A percentile compares a stretch with the other conserved stretches of the same genome.
These are phyloP conservation scores for Coniochaeta hoffmannii DNA, from an alignment of 2,329 filamentous ascomycete genomes.

Conservation along the genomic window DNA sequence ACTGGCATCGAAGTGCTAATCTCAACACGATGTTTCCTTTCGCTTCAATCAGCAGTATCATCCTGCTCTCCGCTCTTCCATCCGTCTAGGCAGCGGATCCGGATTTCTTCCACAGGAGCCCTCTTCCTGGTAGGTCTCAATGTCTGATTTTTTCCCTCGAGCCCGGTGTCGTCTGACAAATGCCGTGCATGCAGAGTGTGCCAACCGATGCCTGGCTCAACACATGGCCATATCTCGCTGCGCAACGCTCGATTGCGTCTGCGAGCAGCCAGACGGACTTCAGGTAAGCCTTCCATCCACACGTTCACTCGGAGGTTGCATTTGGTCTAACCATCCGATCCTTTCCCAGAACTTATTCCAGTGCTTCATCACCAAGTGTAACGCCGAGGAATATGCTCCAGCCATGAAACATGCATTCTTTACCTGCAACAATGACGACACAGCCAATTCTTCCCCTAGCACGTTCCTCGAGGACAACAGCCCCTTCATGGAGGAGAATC, in stretches of 20 bases:
- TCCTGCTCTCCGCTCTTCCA: neutral
- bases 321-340: neutral
- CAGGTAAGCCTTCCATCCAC: neutral
- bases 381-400: slow-evolving; percentile 3
- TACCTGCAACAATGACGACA: slow-evolving; percentile 1
- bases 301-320: neutral
- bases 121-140: neutral
- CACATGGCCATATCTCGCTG: slow-evolving; percentile 1
- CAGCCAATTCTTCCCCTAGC: neutral
- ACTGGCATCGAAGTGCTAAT: neutral
- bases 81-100: neutral
- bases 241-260: slow-evolving; percentile 1
- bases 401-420: slow-evolving; percentile 2
- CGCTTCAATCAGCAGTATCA: neutral
- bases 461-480: neutral
- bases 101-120: neutral
- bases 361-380: slow-evolving; percentile 7
- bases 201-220: neutral
- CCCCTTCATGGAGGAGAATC: neutral
- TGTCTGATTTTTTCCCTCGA: neutral
- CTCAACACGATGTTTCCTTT: neutral
- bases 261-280: neutral
- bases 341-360: slow-evolving; percentile 3
- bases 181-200: neutral
- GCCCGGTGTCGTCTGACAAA: neutral